These are phyloP conservation scores for Kazachstania psychrophila DNA, from an alignment of 805 yeast genomes.

Conservation along the genomic window DNA sequence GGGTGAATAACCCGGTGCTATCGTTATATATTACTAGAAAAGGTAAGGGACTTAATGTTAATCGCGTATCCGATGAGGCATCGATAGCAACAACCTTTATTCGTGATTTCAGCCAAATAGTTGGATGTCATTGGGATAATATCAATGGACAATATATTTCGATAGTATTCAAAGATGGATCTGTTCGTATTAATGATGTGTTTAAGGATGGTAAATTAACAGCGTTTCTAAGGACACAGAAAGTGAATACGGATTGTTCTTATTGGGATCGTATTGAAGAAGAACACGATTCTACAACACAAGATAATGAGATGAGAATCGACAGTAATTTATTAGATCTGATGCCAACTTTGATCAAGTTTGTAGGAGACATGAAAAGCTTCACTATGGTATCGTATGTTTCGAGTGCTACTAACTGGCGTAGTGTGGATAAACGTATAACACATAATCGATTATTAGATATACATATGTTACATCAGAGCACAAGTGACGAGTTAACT, in stretches of 20 bases:
- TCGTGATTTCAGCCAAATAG: constrained; percentile 14
- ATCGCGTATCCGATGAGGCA: constrained; percentile 13
- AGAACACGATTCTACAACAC: background rate
- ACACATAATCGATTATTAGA: constrained; percentile 8
- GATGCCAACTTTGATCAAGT: constrained; percentile 18
- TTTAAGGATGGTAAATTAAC: constrained; percentile 19
- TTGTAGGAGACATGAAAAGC: constrained; percentile 5
- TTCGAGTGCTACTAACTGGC: constrained; percentile 13
- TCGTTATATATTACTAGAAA: constrained; percentile 11
- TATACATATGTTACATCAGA: constrained; percentile 15
- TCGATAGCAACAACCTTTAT: constrained; percentile 15
- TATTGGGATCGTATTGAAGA: constrained; percentile 15
- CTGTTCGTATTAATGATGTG: constrained; percentile 42
- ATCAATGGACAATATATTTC: constrained; percentile 34
- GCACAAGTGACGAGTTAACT: constrained; percentile 5
- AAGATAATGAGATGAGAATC: constrained; percentile 1
- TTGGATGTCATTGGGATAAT: constrained; percentile 19
- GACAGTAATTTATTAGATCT: constrained; percentile 13
- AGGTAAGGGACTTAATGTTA: constrained; percentile 11
- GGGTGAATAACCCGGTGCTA: constrained; percentile 11
- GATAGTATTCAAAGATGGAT: constrained; percentile 37
- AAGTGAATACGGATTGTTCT: constrained; percentile 7
- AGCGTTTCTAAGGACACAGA: constrained; percentile 13
- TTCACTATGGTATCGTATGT: constrained; percentile 11
- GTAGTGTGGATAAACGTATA: constrained; percentile 5